These are phyloP conservation scores for Eucalyptus tenuipes DNA, from an alignment of 345 rosid genomes.

Conservation along the genomic window DNA sequence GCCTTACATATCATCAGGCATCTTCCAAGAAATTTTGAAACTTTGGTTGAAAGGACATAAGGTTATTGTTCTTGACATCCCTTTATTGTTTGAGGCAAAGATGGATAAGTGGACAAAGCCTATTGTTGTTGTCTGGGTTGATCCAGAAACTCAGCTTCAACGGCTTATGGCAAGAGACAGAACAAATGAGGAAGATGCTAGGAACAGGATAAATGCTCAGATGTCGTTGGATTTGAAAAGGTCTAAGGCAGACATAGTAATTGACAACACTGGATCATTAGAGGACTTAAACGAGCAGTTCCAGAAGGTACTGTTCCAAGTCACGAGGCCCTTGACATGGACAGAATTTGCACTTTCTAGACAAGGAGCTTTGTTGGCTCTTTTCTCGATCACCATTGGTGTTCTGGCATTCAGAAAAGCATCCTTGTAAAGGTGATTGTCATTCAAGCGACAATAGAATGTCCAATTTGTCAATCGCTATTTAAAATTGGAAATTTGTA, in stretches of 20 bases:
- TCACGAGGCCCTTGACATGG: constrained; percentile 68
- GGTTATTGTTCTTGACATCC: constrained; percentile 72
- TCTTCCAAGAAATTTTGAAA: constrained; percentile 45
- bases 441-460: not conserved
- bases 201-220: constrained; percentile 71
- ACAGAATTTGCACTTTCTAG: constrained; percentile 78
- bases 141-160: constrained; percentile 56
- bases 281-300: constrained; percentile 57
- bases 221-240: constrained; percentile 65
- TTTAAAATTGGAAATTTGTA: not conserved
- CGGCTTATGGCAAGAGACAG: constrained; percentile 69
- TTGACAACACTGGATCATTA: constrained; percentile 63
- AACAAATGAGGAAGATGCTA: constrained; percentile 56
- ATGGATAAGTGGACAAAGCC: constrained; percentile 90
- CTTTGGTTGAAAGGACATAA: constrained; percentile 66
- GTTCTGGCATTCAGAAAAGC: constrained; percentile 31
- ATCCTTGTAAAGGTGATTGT: not conserved
- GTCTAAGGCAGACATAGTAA: constrained; percentile 63
- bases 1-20: constrained; percentile 71
- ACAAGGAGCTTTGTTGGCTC: constrained; percentile 46
- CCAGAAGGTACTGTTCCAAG: constrained; percentile 30
- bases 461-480: not conserved
- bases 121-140: constrained; percentile 62
- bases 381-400: constrained; percentile 29
- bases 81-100: constrained; percentile 72